Evolutionary conservation across 129 eudicot genomes (phyloP).

Genomic region (Helianthus annuus): HanXRQr2.0-SUNRISE NC_035444.2:14794689-14795188

Average conservation of each 20-base stretch:
- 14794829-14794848: background rate
- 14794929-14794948: background rate
- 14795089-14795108: slow-evolving; percentile 72
- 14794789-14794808: background rate
- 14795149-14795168: background rate
- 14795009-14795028: slow-evolving; percentile 89
- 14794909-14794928: slow-evolving; percentile 7
- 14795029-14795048: slow-evolving; percentile 99
- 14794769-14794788: background rate
- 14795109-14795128: slow-evolving; percentile 20
- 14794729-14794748: slow-evolving; percentile 13
- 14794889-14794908: slow-evolving; percentile 8
- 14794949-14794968: slow-evolving; percentile 8
- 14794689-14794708: background rate
- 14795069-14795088: slow-evolving; percentile 90
- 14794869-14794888: background rate
- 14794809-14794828: background rate
- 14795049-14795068: slow-evolving; percentile 99
- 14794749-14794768: background rate
- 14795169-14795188: background rate
- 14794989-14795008: slow-evolving; percentile 98
- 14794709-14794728: slow-evolving; percentile 9
- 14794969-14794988: slow-evolving; percentile 74
- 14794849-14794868: background rate
- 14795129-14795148: background rate